A percentile compares a stretch with the other conserved stretches of the same genome.
Conservation (phyloP, 805 yeast genomes). For the Isabelozyma gotoi region DNA sequence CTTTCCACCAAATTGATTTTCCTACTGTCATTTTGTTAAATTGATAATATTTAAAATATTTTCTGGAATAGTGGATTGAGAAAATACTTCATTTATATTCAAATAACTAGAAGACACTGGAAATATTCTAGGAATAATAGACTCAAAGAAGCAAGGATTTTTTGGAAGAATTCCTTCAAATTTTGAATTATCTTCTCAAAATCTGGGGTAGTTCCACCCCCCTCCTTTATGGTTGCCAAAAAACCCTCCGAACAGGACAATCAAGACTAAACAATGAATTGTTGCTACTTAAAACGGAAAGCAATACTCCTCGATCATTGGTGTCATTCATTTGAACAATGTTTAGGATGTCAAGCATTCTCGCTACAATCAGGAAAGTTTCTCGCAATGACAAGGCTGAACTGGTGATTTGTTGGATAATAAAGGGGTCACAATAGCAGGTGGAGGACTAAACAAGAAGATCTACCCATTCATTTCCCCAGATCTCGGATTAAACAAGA, state of each 20-base stretch:
- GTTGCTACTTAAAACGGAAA: too few species aligned
- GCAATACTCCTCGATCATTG: not conserved
- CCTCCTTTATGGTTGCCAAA: too few species aligned
- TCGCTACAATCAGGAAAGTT: not conserved
- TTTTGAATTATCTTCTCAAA: not conserved
- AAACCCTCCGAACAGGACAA: too few species aligned
- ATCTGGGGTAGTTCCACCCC: too few species aligned
- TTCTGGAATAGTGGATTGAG: not conserved
- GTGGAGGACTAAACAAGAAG: too few species aligned
- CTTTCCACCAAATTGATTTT: constrained; percentile 46
- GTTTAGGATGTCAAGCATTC: too few species aligned
- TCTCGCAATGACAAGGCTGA: not conserved
- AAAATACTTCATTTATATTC: not conserved
- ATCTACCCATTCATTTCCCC: not conserved
- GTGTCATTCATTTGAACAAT: not conserved
- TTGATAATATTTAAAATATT: not conserved
- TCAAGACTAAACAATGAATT: too few species aligned
- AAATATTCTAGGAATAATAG: not conserved
- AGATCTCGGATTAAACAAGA: not conserved
- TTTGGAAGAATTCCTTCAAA: not conserved
- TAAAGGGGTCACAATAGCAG: too few species aligned
- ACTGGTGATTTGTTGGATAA: not conserved
- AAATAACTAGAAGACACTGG: not conserved
- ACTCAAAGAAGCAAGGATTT: not conserved
- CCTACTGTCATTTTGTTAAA: not conserved